phyloP scores from a whole-genome alignment of 2,329 filamentous ascomycete genomes.

The Allantophomopsis lycopodina region DNA sequence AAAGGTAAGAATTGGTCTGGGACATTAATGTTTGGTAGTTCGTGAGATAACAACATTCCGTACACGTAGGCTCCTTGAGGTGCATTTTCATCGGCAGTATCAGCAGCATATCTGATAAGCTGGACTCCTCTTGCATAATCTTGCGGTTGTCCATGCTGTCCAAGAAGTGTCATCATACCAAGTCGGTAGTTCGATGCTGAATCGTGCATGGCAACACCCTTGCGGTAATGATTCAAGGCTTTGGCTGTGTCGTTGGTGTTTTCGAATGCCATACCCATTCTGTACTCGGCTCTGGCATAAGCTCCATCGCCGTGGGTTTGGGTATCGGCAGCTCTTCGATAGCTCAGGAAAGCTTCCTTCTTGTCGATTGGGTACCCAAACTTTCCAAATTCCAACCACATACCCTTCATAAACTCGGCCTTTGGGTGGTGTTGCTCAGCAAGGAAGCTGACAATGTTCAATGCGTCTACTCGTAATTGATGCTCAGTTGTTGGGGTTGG shows the following conservation, averaged over 20 bases:
- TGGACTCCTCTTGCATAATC: conserved; percentile 68
- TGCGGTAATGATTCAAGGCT: conserved; percentile 80
- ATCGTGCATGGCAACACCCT: conserved; percentile 66
- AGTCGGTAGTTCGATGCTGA: conserved; percentile 78
- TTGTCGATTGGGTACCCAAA: conserved; percentile 86
- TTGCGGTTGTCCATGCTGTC: conserved; percentile 81
- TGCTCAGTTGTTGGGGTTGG: conserved; percentile 80
- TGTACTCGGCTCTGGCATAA: conserved; percentile 82
- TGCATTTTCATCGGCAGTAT: conserved; percentile 87
- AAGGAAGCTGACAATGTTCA: conserved; percentile 84
- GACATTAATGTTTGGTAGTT: conserved; percentile 80
- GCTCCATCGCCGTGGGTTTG: conserved; percentile 24
- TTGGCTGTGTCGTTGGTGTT: conserved; percentile 86
- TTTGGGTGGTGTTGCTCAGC: conserved; percentile 87
- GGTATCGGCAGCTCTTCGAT: conserved; percentile 72
- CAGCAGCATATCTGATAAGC: conserved; percentile 70
- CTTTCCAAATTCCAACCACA: conserved; percentile 97
- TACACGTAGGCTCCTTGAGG: conserved; percentile 93
- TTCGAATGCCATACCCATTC: conserved; percentile 97
- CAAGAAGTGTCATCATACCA: conserved; percentile 94
- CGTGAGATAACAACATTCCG: conserved; percentile 83
- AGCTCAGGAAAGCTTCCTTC: conserved; percentile 83
- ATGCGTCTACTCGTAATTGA: conserved; percentile 72
- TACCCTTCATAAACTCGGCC: conserved; percentile 85
- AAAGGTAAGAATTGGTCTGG: conserved; percentile 56